Percentiles rank a stretch among this genome's conserved stretches.
These are phyloP conservation scores for Fusarium avenaceum DNA, from an alignment of 2,329 filamentous ascomycete genomes.

Conservation along the genomic window DNA sequence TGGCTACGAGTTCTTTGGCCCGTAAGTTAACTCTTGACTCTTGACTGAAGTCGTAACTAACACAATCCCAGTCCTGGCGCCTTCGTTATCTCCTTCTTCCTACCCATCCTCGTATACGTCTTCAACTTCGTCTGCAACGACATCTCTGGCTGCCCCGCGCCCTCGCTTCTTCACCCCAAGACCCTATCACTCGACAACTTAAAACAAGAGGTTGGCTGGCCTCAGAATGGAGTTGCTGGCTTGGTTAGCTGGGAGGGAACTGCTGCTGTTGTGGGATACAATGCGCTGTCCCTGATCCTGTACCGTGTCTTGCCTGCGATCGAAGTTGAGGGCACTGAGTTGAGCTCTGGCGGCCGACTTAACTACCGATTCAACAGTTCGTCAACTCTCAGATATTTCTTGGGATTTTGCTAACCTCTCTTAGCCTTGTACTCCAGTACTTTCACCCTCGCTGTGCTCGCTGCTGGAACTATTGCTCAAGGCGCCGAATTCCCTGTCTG, in stretches of 20 bases:
- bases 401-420: conserved; percentile 28
- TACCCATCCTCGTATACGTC: conserved; percentile 83
- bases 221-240: conserved; percentile 75
- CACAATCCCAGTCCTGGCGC: conserved; percentile 75
- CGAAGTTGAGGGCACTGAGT: conserved; percentile 76
- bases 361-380: conserved; percentile 86
- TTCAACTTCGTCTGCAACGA: conserved; percentile 93
- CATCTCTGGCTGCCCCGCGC: conserved; percentile 88
- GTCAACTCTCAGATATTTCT: conserved; percentile 38
- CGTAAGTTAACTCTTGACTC: conserved; percentile 55
- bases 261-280: conserved; percentile 81
- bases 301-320: conserved; percentile 82
- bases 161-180: conserved; percentile 80
- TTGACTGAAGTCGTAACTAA: conserved; percentile 12
- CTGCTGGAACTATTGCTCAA: conserved; percentile 79
- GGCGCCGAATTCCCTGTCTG: conserved; percentile 89
- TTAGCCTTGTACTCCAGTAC: conserved; percentile 82
- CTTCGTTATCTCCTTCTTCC: conserved; percentile 80
- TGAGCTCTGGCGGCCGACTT: conserved; percentile 78
- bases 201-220: conserved; percentile 87
- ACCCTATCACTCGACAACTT: conserved; percentile 78
- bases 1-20: conserved; percentile 67
- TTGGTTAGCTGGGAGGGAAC: conserved; percentile 78
- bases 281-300: conserved; percentile 79
- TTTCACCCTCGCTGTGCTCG: conserved; percentile 77